A percentile compares a stretch with the other conserved stretches of the same genome.
phyloP scores from a whole-genome alignment of 352 stramenopile species.

The Phytophthora cactorum region DNA sequence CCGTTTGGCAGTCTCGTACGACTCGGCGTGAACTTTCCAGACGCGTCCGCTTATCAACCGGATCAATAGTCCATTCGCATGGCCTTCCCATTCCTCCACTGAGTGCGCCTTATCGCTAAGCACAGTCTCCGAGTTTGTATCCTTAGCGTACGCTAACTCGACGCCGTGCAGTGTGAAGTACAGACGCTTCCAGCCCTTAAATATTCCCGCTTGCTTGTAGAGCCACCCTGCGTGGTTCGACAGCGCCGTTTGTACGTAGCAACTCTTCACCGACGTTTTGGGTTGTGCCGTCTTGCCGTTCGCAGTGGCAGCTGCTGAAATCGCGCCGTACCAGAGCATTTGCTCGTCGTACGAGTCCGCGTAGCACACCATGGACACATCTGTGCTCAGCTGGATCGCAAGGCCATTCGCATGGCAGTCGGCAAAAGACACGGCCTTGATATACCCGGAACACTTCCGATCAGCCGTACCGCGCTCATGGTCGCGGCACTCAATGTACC shows the following conservation, averaged over 20 bases:
- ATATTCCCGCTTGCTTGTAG: slow-evolving; percentile 75
- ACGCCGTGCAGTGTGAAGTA: slow-evolving; percentile 83
- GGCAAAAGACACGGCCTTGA: slow-evolving; percentile 72
- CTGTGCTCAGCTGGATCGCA: slow-evolving; percentile 72
- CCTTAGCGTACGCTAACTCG: slow-evolving; percentile 74
- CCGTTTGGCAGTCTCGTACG: slow-evolving; percentile 78
- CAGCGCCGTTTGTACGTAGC: slow-evolving; percentile 75
- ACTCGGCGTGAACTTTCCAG: slow-evolving; percentile 78
- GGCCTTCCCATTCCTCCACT: slow-evolving; percentile 73
- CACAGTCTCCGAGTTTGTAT: slow-evolving; percentile 71
- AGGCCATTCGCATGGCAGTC: slow-evolving; percentile 76
- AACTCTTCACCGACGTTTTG: slow-evolving; percentile 66
- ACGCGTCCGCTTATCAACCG: slow-evolving; percentile 65
- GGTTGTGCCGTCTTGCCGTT: slow-evolving; percentile 51
- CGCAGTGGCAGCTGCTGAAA: slow-evolving; percentile 61
- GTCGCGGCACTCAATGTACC: slow-evolving; percentile 75
- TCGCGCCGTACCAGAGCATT: slow-evolving; percentile 84
- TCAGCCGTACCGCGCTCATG: slow-evolving; percentile 50
- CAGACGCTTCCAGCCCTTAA: slow-evolving; percentile 84
- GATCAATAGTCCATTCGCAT: slow-evolving; percentile 75
- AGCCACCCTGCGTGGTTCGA: slow-evolving; percentile 84
- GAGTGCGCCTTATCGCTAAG: slow-evolving; percentile 65
- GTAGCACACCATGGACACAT: slow-evolving; percentile 73
- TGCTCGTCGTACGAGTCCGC: slow-evolving; percentile 81
- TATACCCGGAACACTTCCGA: slow-evolving; percentile 62